phyloP scores from a whole-genome alignment of 2,329 filamentous ascomycete genomes.

The Zasmidium cellare region DNA sequence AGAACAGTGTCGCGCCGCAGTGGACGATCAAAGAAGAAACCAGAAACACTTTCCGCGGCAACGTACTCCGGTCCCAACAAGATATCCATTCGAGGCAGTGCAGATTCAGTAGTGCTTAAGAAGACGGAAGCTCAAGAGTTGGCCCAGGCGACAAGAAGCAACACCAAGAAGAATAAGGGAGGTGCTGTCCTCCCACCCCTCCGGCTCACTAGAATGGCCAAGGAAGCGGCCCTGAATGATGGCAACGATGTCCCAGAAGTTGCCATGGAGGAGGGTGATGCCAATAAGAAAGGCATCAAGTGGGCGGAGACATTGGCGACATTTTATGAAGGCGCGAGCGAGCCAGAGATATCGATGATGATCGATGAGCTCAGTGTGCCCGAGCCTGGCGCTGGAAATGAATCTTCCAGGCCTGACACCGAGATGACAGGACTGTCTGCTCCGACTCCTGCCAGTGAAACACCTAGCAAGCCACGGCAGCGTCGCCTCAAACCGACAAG shows the following conservation, averaged over 20 bases:
- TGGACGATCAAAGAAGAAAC: constrained; percentile 23
- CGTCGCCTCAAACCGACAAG: constrained; percentile 26
- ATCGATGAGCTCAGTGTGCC: constrained; percentile 21
- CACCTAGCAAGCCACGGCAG: constrained; percentile 33
- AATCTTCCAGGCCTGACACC: constrained; percentile 5
- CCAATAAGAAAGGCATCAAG: constrained; percentile 37
- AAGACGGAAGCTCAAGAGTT: constrained; percentile 52
- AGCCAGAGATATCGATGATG: constrained; percentile 21
- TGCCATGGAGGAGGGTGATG: constrained; percentile 18
- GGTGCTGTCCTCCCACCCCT: constrained; percentile 45
- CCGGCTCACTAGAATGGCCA: constrained; percentile 43
- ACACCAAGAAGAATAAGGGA: constrained; percentile 54
- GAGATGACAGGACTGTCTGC: constrained; percentile 9
- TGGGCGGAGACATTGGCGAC: constrained; percentile 51
- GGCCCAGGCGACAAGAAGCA: constrained; percentile 45
- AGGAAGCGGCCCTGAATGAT: constrained; percentile 12
- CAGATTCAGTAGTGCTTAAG: constrained; percentile 46
- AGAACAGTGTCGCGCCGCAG: constrained; percentile 19
- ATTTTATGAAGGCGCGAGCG: constrained; percentile 39
- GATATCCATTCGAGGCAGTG: constrained; percentile 46
- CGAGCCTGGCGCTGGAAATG: background rate
- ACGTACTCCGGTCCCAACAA: constrained; percentile 38
- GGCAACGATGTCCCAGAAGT: constrained; percentile 11
- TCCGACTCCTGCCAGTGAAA: constrained; percentile 25
- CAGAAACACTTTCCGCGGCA: constrained; percentile 25